These are phyloP conservation scores for Agaricus bisporus DNA, from an alignment of 768 basidiomycete genomes.

Conservation along the genomic window DNA sequence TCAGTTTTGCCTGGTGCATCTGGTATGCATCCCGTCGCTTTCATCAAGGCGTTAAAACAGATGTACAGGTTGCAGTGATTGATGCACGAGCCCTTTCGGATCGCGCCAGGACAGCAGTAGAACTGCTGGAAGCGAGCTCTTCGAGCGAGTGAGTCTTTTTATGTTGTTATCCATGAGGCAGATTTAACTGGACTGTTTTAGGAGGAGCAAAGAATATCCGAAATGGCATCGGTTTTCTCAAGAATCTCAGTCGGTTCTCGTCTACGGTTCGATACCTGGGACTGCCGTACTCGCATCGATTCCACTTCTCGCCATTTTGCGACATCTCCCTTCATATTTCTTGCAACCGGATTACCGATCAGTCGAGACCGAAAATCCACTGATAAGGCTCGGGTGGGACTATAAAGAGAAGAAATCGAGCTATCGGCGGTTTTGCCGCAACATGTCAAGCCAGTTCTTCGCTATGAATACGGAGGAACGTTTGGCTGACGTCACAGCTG, in stretches of 20 bases:
- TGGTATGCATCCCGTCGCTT: constrained; percentile 81
- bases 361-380: constrained; percentile 22
- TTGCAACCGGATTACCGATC: constrained; percentile 23
- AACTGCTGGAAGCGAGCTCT: constrained; percentile 48
- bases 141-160: constrained; percentile 47
- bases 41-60: constrained; percentile 64
- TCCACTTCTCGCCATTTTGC: constrained; percentile 57
- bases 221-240: constrained; percentile 72
- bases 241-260: constrained; percentile 72
- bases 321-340: constrained; percentile 71
- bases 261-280: constrained; percentile 62
- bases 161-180: background rate
- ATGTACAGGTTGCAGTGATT: constrained; percentile 74
- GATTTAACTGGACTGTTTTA: constrained; percentile 20
- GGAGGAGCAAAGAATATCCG: constrained; percentile 60
- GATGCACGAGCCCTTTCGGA: constrained; percentile 56
- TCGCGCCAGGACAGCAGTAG: constrained; percentile 57
- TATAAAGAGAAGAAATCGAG: constrained; percentile 51
- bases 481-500: constrained; percentile 59
- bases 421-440: constrained; percentile 67
- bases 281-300: constrained; percentile 64
- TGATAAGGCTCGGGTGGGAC: constrained; percentile 43
- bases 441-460: constrained; percentile 59
- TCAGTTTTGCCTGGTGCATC: constrained; percentile 77
- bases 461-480: constrained; percentile 47